Evolutionary conservation across 2,329 filamentous ascomycete species (phyloP).

Genomic region (Alternaria alternata): DNA sequence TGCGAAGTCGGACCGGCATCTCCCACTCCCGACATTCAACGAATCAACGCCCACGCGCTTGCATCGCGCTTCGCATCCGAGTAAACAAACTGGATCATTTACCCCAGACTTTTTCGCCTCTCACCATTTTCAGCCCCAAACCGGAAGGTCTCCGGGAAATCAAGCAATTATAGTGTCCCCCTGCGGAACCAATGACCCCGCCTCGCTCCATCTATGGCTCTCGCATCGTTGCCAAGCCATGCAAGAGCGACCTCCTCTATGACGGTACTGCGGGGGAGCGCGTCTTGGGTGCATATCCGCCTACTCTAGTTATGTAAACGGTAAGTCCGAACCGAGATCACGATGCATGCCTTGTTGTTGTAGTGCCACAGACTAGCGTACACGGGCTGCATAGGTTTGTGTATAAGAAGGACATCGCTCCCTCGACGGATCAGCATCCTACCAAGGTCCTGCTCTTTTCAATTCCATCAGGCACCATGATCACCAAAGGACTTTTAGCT

Average conservation of each 20-base stretch:
- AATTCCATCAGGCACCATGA: constrained; percentile 29
- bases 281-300: constrained; percentile 23
- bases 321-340: constrained; percentile 11
- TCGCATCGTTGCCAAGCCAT: constrained; percentile 26
- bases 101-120: constrained; percentile 17
- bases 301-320: constrained; percentile 18
- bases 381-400: neutral
- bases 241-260: constrained; percentile 14
- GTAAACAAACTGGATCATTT: constrained; percentile 7
- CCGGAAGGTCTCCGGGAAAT: constrained; percentile 17
- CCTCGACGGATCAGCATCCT: constrained; percentile 9
- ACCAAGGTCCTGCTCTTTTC: constrained; percentile 8
- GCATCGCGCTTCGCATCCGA: constrained; percentile 1
- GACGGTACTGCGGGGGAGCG: constrained; percentile 31
- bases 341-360: constrained; percentile 3
- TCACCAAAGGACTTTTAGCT: constrained; percentile 33
- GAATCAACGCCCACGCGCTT: constrained; percentile 1
- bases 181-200: constrained; percentile 17
- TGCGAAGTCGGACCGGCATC: neutral
- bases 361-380: constrained; percentile 2
- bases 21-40: constrained; percentile 12
- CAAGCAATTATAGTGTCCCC: constrained; percentile 10
- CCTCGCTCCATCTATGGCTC: constrained; percentile 17
- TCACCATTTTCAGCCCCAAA: constrained; percentile 15
- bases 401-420: constrained; percentile 18